Evolutionary conservation across 495 filamentous ascomycete genomes (phyloP), one percentile per base, ranked within the genome.

Genomic region (Hyaloscypha variabilis): DNA sequence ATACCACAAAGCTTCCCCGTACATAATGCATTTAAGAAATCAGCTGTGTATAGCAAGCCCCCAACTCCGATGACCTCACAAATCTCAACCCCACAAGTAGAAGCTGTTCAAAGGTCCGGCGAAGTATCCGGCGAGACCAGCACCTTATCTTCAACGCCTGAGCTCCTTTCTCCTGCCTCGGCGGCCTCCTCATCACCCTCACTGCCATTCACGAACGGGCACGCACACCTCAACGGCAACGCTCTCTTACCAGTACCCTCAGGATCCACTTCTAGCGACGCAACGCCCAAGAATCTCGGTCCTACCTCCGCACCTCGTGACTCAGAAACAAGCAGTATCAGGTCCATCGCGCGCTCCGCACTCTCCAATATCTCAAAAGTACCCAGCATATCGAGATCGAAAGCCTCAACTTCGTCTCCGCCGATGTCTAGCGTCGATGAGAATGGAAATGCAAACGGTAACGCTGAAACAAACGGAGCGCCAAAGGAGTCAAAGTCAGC

Each of bases 1-100:
- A 73, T 89, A 42, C 88, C 83, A 58, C 80, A 86, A 1, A 92
- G 93, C 0, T 97, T 86, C 69, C 91, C 92, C 0, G 97, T 92
- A 0, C 91, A 92, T 0, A 86, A 90, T 72, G 84, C 85, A 0
- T 92, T 94, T 76, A 87, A 89, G 53, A 79, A 84, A 8, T 88
- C 87, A 8, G 89, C 86, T 3, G 86, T 87, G 26, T 91, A 88
- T 68, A 91, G 90, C 69, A 83, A 78, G 65, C 68, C 82, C 29
- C 69, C 71, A 42, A 77, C 73, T 62, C 75, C 74, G 6, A 66
- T 71, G 13, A 54, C 57, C 39, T 68, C 61, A 42, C 28, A 72
- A 69, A 14, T 68, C 60, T 76, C 81, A 4, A 84, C 81, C n/a
- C 81, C 81, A 25, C 75, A 70, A 61, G 67, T 77, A 61, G 61